Evolutionary conservation across 805 yeast genomes (phyloP).

Genomic region (Candida piceae): DNA sequence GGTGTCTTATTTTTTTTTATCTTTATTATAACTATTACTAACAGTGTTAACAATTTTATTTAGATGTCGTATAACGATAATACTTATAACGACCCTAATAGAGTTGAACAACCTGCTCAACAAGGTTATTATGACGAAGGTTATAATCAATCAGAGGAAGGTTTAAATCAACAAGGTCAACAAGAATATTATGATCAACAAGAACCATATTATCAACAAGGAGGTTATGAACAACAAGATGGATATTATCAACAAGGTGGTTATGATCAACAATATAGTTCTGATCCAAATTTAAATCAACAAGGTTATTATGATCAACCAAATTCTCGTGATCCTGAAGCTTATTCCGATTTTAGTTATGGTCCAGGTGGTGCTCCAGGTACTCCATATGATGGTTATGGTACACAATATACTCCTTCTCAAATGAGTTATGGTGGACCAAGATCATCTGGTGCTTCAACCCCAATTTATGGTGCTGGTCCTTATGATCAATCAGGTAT

Average conservation of each 20-base stretch:
- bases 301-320: constrained; percentile 52
- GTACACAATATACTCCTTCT: constrained; percentile 61
- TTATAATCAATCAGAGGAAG: constrained; percentile 21
- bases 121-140: constrained; percentile 25
- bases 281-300: constrained; percentile 32
- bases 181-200: constrained; percentile 28
- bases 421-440: constrained; percentile 84
- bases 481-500: constrained; percentile 38
- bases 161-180: constrained; percentile 20
- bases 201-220: constrained; percentile 34
- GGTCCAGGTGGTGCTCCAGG: constrained; percentile 60
- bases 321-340: constrained; percentile 46
- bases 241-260: constrained; percentile 41
- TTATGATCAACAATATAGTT: constrained; percentile 44
- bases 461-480: constrained; percentile 60
- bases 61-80: constrained; percentile 62
- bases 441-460: constrained; percentile 88
- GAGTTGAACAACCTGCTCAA: constrained; percentile 15
- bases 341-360: constrained; percentile 56
- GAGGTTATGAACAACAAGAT: constrained; percentile 34
- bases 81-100: constrained; percentile 36
- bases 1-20: background rate
- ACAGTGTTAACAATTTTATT: background rate
- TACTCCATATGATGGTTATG: constrained; percentile 60
- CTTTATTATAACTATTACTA: constrained; percentile 1